A percentile compares a stretch with the other conserved stretches of the same genome.
These are phyloP conservation scores for Dendrocalamus sinicus DNA, from an alignment of 176 grass and related monocot genomes.

Conservation along the genomic window DNA sequence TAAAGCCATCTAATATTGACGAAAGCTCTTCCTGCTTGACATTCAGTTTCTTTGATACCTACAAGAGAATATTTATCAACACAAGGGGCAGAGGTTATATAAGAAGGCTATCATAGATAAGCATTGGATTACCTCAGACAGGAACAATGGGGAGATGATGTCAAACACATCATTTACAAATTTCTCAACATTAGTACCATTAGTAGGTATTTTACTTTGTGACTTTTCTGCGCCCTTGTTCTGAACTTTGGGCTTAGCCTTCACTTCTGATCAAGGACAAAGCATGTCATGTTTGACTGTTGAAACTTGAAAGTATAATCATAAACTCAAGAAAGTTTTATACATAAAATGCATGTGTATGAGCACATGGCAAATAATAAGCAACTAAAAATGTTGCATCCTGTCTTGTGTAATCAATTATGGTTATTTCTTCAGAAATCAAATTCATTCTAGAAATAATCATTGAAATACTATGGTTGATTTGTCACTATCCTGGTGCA, in stretches of 20 bases:
- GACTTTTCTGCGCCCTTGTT: constrained; percentile 49
- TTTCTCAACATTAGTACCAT: constrained; percentile 54
- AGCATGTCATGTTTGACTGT: constrained; percentile 14
- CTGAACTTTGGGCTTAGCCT: constrained; percentile 48
- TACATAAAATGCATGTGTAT: constrained; percentile 37
- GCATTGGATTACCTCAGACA: constrained; percentile 61
- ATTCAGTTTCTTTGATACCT: constrained; percentile 75
- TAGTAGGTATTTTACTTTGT: constrained; percentile 46
- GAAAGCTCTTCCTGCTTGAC: constrained; percentile 49
- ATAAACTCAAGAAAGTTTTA: constrained; percentile 10
- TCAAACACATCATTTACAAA: constrained; percentile 74
- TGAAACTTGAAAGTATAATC: constrained; percentile 27
- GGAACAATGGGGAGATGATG: constrained; percentile 59
- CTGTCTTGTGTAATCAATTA: background rate
- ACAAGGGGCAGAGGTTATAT: constrained; percentile 1
- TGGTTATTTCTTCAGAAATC: constrained; percentile 3
- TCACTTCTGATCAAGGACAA: constrained; percentile 57
- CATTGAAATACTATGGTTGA: background rate
- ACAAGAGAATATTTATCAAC: constrained; percentile 49
- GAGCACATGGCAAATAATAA: constrained; percentile 11
- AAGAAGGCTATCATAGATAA: constrained; percentile 28
- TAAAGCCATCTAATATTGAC: constrained; percentile 54
- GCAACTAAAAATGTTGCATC: background rate
- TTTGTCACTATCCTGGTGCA: constrained; percentile 19
- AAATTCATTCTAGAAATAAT: constrained; percentile 25